Percentiles rank a stretch among this genome's conserved stretches.
Conservation (phyloP, 495 filamentous ascomycete species). For the Penicillium soppii region DNA sequence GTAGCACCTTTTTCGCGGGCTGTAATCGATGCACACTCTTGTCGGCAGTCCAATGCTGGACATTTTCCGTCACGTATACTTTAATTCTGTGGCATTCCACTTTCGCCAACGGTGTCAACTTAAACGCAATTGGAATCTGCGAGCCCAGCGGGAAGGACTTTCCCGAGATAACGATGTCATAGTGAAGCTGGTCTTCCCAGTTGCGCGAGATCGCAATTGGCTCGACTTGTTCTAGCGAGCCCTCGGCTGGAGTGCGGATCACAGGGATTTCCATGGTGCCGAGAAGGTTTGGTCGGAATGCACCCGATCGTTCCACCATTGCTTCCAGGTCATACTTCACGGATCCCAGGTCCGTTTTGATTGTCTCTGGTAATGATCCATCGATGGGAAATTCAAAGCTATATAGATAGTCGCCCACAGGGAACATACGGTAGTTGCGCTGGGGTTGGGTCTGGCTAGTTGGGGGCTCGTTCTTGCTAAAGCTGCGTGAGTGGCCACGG, state of each 20-base stretch:
- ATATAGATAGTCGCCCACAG: conserved; percentile 89
- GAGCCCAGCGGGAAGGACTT: conserved; percentile 95
- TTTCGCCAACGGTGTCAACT: conserved; percentile 92
- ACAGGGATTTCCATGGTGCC: conserved; percentile 83
- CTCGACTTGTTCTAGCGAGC: conserved; percentile 90
- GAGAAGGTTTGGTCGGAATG: conserved; percentile 87
- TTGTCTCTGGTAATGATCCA: conserved; percentile 87
- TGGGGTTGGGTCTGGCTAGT: conserved; percentile 64
- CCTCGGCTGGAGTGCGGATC: conserved; percentile 85
- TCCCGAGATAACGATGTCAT: conserved; percentile 97
- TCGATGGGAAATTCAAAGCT: conserved; percentile 94
- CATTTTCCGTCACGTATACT: conserved; percentile 89
- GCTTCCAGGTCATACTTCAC: conserved; percentile 91
- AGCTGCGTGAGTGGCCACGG: conserved; percentile 76
- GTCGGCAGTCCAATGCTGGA: conserved; percentile 89
- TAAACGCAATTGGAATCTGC: conserved; percentile 96
- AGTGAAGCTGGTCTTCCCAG: conserved; percentile 98
- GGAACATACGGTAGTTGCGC: conserved; percentile 87
- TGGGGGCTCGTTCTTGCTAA: conserved; percentile 73
- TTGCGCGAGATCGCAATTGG: conserved; percentile 95
- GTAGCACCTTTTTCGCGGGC: conserved; percentile 74
- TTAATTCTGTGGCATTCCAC: conserved; percentile 96
- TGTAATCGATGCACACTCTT: conserved; percentile 87
- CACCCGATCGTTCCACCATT: conserved; percentile 82
- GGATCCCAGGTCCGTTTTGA: conserved; percentile 81